These are phyloP conservation scores for Ceratocystis destructans DNA, from an alignment of 2,329 filamentous ascomycete species.

Conservation along the genomic window DNA sequence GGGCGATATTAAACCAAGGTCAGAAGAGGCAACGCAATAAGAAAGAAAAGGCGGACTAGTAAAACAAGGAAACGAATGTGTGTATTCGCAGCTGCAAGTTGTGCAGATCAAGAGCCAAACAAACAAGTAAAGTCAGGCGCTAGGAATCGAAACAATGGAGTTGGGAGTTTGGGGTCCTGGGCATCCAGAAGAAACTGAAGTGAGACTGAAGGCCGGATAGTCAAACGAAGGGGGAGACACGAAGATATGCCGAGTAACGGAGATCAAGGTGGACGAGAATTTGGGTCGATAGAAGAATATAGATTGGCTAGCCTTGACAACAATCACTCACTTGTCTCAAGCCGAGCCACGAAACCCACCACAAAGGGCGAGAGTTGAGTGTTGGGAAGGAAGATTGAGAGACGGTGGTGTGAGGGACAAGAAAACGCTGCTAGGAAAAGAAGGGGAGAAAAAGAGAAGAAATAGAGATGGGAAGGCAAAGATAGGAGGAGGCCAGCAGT, in stretches of 20 bases:
- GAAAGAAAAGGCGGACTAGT: neutral
- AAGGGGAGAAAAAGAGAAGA: neutral
- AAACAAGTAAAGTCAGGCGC: neutral
- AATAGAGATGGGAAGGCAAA: neutral
- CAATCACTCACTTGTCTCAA: neutral
- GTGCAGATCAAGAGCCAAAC: neutral
- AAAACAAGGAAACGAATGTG: neutral
- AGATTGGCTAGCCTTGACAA: neutral
- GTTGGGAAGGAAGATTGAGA: constrained; percentile 3
- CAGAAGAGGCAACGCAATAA: neutral
- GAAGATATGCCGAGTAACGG: neutral
- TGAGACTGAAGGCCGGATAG: constrained; percentile 4
- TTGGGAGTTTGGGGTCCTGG: neutral
- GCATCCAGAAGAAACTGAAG: constrained; percentile 3
- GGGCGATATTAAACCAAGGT: neutral
- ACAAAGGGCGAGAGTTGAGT: constrained; percentile 9
- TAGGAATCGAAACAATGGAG: constrained; percentile 14
- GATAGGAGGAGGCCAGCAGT: constrained; percentile 2
- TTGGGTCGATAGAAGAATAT: no score
- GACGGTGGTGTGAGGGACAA: neutral
- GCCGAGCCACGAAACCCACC: constrained; percentile 13
- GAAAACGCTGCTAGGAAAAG: neutral
- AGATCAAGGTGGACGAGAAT: neutral
- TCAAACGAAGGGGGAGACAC: constrained; percentile 1
- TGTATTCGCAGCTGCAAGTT: neutral